These are phyloP conservation scores for Termitomyces sp. DNA, from an alignment of 768 basidiomycete species.

Conservation along the genomic window DNA sequence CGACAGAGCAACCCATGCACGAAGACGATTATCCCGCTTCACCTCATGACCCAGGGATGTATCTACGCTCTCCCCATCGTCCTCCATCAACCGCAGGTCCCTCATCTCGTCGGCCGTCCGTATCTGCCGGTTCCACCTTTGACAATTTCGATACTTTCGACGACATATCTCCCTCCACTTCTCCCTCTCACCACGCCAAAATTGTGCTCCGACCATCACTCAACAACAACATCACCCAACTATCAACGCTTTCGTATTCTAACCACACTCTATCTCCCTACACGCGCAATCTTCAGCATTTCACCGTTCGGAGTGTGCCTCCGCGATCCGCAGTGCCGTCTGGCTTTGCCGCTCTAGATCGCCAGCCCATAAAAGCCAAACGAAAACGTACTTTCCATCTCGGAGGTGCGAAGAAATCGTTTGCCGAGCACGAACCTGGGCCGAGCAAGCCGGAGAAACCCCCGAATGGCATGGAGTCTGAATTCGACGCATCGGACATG, in stretches of 20 bases:
- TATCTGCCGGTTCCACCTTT: constrained; percentile 25
- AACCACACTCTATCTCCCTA: constrained; percentile 95
- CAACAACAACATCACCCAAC: constrained; percentile 75
- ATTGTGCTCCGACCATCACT: constrained; percentile 59
- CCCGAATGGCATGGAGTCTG: constrained; percentile 9
- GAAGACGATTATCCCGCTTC: constrained; percentile 14
- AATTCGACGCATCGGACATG: constrained; percentile 68
- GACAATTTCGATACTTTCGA: constrained; percentile 15
- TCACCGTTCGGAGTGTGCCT: constrained; percentile 87
- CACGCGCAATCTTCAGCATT: constrained; percentile 85
- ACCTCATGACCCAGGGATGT: constrained; percentile 14
- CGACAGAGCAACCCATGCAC: constrained; percentile 25
- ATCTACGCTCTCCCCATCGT: constrained; percentile 16
- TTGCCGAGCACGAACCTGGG: not conserved
- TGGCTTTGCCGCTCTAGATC: constrained; percentile 25
- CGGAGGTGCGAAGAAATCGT: constrained; percentile 30
- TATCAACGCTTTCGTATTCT: constrained; percentile 81
- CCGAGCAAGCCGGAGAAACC: not conserved
- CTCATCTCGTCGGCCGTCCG: constrained; percentile 29
- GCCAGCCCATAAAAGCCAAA: constrained; percentile 62
- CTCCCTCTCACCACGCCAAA: constrained; percentile 36
- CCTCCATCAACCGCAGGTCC: constrained; percentile 6
- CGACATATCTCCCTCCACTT: constrained; percentile 15
- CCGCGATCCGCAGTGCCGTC: constrained; percentile 35
- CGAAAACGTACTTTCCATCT: constrained; percentile 71